Conservation (phyloP, 164 flowering plant genomes). For the Macadamia integrifolia region DNA sequence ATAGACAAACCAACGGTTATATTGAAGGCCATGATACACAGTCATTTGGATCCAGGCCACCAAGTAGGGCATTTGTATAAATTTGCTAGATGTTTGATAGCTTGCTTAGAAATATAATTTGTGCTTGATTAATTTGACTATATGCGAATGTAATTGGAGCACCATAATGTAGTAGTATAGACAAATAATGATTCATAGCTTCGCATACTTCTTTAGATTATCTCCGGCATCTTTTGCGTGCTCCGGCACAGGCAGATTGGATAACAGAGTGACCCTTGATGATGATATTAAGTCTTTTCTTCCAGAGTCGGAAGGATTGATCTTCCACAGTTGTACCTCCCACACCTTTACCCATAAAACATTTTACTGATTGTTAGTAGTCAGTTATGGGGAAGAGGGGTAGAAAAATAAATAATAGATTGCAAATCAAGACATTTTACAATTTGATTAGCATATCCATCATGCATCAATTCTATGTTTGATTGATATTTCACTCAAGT, state of each 20-base stretch:
- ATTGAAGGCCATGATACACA: no score
- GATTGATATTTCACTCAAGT: no score
- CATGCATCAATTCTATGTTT: no score
- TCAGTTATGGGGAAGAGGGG: no score
- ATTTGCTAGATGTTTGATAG: not conserved
- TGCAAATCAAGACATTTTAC: not conserved
- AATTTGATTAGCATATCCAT: no score
- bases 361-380: not conserved
- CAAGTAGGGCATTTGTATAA: no score
- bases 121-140: not conserved
- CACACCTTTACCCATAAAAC: conserved; percentile 41
- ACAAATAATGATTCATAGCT: conserved; percentile 22
- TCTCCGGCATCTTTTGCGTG: conserved; percentile 41
- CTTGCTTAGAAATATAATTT: not conserved
- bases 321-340: conserved; percentile 59
- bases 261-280: conserved; percentile 54
- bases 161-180: not conserved
- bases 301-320: conserved; percentile 22
- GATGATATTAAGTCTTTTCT: conserved; percentile 37
- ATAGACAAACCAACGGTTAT: no score
- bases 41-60: no score
- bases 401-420: not conserved
- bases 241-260: conserved; percentile 58
- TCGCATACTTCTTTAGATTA: conserved; percentile 47
- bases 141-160: not conserved